These are phyloP conservation scores for Saccharomycopsis hybrid DNA, from an alignment of 1,139 yeast genomes.

Conservation along the genomic window DNA sequence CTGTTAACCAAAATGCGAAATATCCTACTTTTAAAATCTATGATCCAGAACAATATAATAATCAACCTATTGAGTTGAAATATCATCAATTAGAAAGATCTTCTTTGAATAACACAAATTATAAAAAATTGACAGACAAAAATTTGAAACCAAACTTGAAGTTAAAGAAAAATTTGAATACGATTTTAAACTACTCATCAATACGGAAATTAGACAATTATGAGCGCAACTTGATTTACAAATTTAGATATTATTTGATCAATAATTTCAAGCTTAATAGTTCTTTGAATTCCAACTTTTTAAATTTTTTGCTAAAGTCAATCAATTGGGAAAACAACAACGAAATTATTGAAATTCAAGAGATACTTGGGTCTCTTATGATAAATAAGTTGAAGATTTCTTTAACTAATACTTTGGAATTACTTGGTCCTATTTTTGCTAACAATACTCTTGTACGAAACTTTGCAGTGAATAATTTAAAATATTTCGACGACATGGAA, in stretches of 20 bases:
- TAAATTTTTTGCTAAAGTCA: slow-evolving; percentile 81
- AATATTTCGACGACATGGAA: slow-evolving; percentile 74
- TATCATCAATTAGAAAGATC: slow-evolving; percentile 79
- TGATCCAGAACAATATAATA: slow-evolving; percentile 59
- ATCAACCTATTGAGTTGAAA: slow-evolving; percentile 84
- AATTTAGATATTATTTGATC: slow-evolving; percentile 78
- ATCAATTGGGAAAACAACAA: slow-evolving; percentile 82
- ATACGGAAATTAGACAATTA: slow-evolving; percentile 74
- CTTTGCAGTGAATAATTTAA: slow-evolving; percentile 81
- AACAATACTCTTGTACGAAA: slow-evolving; percentile 53
- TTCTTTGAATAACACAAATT: slow-evolving; percentile 56
- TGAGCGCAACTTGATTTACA: slow-evolving; percentile 89
- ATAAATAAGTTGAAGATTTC: slow-evolving; percentile 39
- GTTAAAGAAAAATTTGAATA: slow-evolving; percentile 64
- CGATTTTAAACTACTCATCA: slow-evolving; percentile 71
- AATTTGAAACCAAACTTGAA: slow-evolving; percentile 88
- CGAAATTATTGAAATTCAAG: slow-evolving; percentile 40
- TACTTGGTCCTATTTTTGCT: slow-evolving; percentile 65
- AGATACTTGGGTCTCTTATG: slow-evolving; percentile 13
- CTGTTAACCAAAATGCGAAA: slow-evolving; percentile 26
- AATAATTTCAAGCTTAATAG: slow-evolving; percentile 39
- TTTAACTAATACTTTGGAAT: slow-evolving; percentile 87
- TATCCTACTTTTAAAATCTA: slow-evolving; percentile 42
- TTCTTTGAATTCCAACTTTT: slow-evolving; percentile 39
- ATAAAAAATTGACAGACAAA: slow-evolving; percentile 45